A percentile compares a stretch with the other conserved stretches of the same genome.
These are phyloP conservation scores for Inga leiocalycina DNA, from an alignment of 306 rosid species.

Conservation along the genomic window DNA sequence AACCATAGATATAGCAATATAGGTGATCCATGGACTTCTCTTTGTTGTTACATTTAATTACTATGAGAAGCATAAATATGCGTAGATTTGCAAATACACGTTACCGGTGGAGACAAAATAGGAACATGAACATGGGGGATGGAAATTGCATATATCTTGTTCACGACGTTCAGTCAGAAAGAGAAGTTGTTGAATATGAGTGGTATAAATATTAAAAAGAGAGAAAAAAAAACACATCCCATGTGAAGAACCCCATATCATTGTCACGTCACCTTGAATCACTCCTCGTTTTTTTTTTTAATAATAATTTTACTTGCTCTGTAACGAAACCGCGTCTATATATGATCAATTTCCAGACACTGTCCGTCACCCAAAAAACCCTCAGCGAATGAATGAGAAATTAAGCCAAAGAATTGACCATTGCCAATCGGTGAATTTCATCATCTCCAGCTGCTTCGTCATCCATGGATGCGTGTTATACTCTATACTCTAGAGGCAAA, in stretches of 20 bases:
- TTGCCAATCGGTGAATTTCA: background rate
- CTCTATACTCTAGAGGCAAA: background rate
- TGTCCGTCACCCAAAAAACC: background rate
- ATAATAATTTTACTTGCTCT: background rate
- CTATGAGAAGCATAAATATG: background rate
- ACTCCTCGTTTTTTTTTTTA: background rate
- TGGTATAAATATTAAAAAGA: background rate
- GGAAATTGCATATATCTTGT: constrained; percentile 31
- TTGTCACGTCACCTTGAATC: constrained; percentile 42
- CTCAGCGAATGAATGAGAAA: background rate
- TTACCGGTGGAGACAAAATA: constrained; percentile 27
- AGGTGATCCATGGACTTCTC: constrained; percentile 2
- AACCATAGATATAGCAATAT: background rate
- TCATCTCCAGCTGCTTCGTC: background rate
- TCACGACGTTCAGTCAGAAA: background rate
- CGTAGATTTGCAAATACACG: background rate
- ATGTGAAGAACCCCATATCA: background rate
- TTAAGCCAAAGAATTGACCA: background rate
- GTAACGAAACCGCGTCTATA: constrained; percentile 44
- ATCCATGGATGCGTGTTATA: background rate
- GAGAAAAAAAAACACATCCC: constrained; percentile 28
- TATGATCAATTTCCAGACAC: background rate
- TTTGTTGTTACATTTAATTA: no score
- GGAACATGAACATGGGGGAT: constrained; percentile 44
- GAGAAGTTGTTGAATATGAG: constrained; percentile 5